phyloP scores from a whole-genome alignment of 1,284 basidiomycete species.

The Fomitopsis betulina region DNA sequence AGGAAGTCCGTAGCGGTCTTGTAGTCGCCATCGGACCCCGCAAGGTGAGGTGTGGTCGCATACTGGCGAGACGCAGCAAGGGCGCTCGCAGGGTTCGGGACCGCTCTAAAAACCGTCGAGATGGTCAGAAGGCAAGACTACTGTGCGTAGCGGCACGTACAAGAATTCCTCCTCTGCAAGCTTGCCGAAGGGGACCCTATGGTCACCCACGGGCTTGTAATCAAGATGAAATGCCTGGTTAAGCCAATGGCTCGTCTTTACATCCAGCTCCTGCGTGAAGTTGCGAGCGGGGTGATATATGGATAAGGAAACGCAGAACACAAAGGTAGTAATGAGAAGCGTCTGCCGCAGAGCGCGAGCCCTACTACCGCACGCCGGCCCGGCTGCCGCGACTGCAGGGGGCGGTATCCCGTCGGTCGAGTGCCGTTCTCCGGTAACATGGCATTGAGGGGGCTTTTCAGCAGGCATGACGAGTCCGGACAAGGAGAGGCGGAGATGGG shows the following conservation, averaged over 20 bases:
- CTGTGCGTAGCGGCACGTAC: conserved; percentile 7
- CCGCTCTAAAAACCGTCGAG: conserved; percentile 36
- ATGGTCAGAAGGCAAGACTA: neutral
- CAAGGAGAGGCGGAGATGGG: neutral
- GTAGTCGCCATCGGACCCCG: conserved; percentile 62
- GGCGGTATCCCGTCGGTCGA: neutral
- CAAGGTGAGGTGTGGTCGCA: conserved; percentile 69
- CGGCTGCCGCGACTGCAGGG: neutral
- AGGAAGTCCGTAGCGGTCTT: conserved; percentile 62
- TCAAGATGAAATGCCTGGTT: neutral
- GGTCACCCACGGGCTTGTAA: neutral
- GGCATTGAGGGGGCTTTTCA: neutral
- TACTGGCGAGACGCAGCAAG: conserved; percentile 52
- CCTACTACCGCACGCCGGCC: neutral
- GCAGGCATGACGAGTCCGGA: neutral
- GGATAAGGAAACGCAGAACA: neutral
- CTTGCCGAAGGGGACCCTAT: conserved; percentile 5
- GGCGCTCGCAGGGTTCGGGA: conserved; percentile 54
- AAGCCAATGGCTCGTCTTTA: conserved; percentile 2
- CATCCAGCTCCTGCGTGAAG: neutral
- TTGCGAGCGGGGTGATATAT: neutral
- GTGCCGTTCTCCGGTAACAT: neutral
- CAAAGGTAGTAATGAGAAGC: neutral
- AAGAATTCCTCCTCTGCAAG: conserved; percentile 15
- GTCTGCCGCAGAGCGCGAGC: neutral